Evolutionary conservation across 2,329 filamentous ascomycete species (phyloP), one percentile per base, ranked within the genome.

Genomic region (Bisporella sp.): DNA sequence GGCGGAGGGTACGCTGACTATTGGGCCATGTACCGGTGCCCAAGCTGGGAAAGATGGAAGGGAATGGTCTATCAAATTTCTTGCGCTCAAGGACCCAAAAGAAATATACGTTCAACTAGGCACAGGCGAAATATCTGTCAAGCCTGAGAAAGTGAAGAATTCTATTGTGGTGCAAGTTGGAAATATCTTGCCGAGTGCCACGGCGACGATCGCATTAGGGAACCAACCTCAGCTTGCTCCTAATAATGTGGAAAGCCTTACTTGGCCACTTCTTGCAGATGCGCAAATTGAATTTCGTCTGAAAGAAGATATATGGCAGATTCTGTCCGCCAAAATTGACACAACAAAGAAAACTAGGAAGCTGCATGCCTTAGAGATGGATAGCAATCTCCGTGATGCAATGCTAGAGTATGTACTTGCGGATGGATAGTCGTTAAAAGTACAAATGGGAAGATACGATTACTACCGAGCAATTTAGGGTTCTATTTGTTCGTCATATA

Each of bases 261-360:
- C 56, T 31, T 33, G 35, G 21, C 46, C 49, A 8, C 44, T 56
- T 41, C 45, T 56, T 5, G 31, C 31, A 4, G 44, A 54, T 44
- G 49, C 54, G 4, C 49, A 54, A 31, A 52, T 56, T 13, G 21
- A 46, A 5, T 56, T 52, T 29, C 11, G 35, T 21, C n/a, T 56
- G 49, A 56, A 56, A 37, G 49, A 52, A 31, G 11, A 47, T 31
- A 48, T 66, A 2, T 63, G 60, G 62, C 45, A 54, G 4, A 47
- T 56, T 30, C 31, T 62, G 2, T 50, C 47, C 29, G 48, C 57
- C 6, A 43, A 53, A 9, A 51, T 57, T 12, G 50, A 57, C 0
- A 48, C 46, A 0, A 45, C 49, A 1, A 47, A 58, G 31, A 59
- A 63, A 55, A 47, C 64, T 32, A 59, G 59, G 5, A 53, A 56